Evolutionary conservation across 345 rosid genomes (phyloP), one percentile per base, ranked within the genome.

Genomic region (Crucihimalaya himalaica): DNA sequence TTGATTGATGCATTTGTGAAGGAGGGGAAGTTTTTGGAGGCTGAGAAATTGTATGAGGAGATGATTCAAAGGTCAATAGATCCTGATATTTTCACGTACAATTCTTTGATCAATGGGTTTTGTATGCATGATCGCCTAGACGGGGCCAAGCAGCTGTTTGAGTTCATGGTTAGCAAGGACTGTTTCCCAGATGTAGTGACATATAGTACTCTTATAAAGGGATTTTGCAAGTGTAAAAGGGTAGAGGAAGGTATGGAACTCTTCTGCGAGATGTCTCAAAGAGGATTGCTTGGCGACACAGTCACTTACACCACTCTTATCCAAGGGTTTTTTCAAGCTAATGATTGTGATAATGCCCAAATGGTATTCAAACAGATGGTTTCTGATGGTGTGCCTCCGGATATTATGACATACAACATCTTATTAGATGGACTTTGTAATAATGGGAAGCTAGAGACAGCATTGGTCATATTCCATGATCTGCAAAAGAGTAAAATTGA

Each of bases 51-150:
- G 46, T 65, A 32, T 0, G 4, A 34, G 1, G 71, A 66, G 4
- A 66, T 66, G 60, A 15, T 40, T 5, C 0, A 0, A 40, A 53
- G 72, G 63, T 68, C 40, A 18, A 11, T 68, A 27, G 19, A 1
- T 39, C 72, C 63, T 39, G 0, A 0, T 40, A 7, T 0, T 20
- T 0, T 53, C 20, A 68, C 72, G 0, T 54, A 39, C 10, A 68
- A 0, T 54, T 68, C 72, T 11, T 0, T 68, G 52, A 68, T 68
- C n/a, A 54, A 54, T 4, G 72, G 46, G 46, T 42, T 42, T 42
- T 42, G 32, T 0, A 40, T 53, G 63, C 63, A 40, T 0, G 0
- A 7, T 54, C 28, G 19, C 14, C 19, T 68, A 4, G 53, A 13
- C 0, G n/a, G 54, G 40, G 72, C 63, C 0, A 42, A 40, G 1